Base-by-base conservation (phyloP, 2,329 filamentous ascomycete genomes). In the Aspergillus sclerotialis region DNA sequence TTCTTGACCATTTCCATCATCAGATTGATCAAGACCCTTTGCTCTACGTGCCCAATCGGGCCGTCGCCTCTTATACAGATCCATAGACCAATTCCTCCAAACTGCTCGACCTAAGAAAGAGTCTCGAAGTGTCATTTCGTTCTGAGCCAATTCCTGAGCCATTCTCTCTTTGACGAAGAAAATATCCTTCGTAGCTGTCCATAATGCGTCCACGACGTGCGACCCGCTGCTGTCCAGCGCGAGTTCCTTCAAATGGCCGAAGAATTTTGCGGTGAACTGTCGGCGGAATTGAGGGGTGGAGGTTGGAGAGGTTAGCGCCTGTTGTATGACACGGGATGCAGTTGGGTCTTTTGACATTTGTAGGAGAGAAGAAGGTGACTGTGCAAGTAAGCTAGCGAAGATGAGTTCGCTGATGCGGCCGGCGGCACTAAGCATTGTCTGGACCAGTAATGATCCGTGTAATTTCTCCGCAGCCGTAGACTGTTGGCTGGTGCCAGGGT, bases 371-470 rank as follows among this genome's bases (percentile, higher is more conserved):
- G 69, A 74, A 29, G 64, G 56, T 8, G 70, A 65, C 45, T 83
- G 70, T 4, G 75, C 68, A 13, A 81, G 64, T 15, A 92, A 62
- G n/a, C 82, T 76, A 11, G 80, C 75, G 54, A 92, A 85, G 19
- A 94, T 75, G 8, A 89, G 72, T 32, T 76, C 76, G 37, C 76
- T 73, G 2, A 89, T 68, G 1, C 73, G 61, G 0, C 86, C 86
- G 0, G 84, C 76, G 16, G 86, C 80, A 6, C 75, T 66, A 32
- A 96, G 76, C 68, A 98, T 82, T 4, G 83, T 68, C 42, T 92
- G 81, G 7, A 84, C 80, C 17, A 98, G 73, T 30, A 94, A 73
- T 13, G 85, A 87, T 39, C 83, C 86, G 64, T 98, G 89, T 56
- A 86, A 61, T 70, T 86, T 78, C 64, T 60, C 50, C 30, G 60